These are phyloP conservation scores for Zalaria sp. DNA, from an alignment of 2,329 filamentous ascomycete species.

Conservation along the genomic window DNA sequence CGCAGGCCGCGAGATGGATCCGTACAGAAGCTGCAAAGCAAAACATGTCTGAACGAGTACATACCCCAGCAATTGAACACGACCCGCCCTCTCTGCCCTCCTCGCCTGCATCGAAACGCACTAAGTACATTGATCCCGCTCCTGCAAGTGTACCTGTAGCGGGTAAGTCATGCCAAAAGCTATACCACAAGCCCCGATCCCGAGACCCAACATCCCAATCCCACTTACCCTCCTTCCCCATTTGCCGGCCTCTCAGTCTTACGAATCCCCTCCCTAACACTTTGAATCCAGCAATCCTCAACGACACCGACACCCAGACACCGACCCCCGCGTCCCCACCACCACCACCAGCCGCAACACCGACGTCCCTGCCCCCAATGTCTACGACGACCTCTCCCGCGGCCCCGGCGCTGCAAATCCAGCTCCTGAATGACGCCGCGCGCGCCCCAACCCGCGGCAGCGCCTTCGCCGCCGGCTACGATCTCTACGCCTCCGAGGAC, in stretches of 20 bases:
- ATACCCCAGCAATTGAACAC: conserved; percentile 19
- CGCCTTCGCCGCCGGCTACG: conserved; percentile 83
- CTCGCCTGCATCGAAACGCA: conserved; percentile 68
- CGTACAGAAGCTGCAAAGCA: background rate
- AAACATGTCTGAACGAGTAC: conserved; percentile 17
- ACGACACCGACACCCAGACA: conserved; percentile 17
- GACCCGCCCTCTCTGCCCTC: conserved; percentile 46
- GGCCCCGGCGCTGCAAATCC: conserved; percentile 60
- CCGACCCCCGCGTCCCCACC: conserved; percentile 15
- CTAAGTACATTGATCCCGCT: conserved; percentile 46
- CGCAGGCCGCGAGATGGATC: background rate
- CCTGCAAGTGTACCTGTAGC: conserved; percentile 20
- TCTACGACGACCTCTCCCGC: conserved; percentile 21
- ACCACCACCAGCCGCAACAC: conserved; percentile 9
- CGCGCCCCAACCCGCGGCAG: conserved; percentile 77
- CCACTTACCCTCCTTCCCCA: conserved; percentile 4
- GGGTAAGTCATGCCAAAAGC: conserved; percentile 11
- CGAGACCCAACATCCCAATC: conserved; percentile 2
- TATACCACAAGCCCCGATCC: conserved; percentile 1
- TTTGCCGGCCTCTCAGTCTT: background rate
- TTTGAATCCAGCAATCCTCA: conserved; percentile 17
- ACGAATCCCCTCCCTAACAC: background rate
- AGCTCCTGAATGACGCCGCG: conserved; percentile 73
- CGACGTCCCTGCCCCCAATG: conserved; percentile 9
- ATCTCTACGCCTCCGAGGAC: conserved; percentile 64